Evolutionary conservation across 1,284 basidiomycete species (phyloP), one percentile per base, ranked within the genome.

Genomic region (Ganoderma sp.): DNA sequence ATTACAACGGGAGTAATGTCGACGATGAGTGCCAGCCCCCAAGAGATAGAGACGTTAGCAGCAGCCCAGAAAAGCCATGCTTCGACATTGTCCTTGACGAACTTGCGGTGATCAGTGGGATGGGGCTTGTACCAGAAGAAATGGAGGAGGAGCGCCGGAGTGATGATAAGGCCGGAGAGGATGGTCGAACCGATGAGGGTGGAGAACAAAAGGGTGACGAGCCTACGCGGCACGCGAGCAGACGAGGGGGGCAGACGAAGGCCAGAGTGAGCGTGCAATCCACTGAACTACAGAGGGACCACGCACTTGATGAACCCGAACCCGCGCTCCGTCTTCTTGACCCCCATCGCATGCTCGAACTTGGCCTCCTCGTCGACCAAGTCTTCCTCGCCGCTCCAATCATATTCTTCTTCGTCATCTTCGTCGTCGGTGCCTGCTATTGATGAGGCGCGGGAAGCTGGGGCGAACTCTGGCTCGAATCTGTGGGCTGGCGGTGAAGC

Each of bases 41-140:
- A 93, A 2, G 91, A 93, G 63, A 92, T 83, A 67, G 90, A 79
- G 63, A 93, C 79, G 76, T 93, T 93, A 43, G 89, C 85, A 3
- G 91, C 91, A 10, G 86, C 87, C 91, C 92, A 93, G 78, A 91
- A 91, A 7, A 92, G 81, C 91, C 91, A 93, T 12, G 90, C 89
- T 73, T 91, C 84, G 61, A 92, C 78, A 75, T 92, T 93, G 70
- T 89, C 83, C 62, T 84, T 84, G 68, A 91, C 83, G 72, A 85
- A 91, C 45, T 80, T 82, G 17, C 90, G 84, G 71, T 87, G 80
- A 9, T 84, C 81, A 17, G 85, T 86, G 10, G 84, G 85, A 67
- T 88, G 75, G 0, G 84, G 84, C 59, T 87, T 84, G 74, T 89
- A 90, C 87, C 90, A 93, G 76, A 85, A 86, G 77, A 90, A 88